These are phyloP conservation scores for Solanum piurae DNA, from an alignment of 257 asterid species.

Conservation along the genomic window DNA sequence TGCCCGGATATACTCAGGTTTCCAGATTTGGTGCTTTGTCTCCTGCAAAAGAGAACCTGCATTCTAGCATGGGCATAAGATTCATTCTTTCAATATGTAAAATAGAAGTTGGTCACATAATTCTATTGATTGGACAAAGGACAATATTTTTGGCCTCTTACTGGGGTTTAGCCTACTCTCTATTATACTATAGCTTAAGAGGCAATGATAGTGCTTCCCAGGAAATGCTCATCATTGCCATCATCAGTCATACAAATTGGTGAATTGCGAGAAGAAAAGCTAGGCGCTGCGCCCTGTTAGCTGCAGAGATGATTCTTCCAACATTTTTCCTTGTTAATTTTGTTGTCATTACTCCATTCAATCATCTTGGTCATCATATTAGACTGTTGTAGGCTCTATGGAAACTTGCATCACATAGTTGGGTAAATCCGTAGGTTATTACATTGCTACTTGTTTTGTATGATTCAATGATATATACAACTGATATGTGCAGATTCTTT, in stretches of 20 bases:
- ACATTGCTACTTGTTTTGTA: conserved; percentile 7
- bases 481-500: conserved; percentile 23
- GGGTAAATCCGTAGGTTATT: conserved; percentile 8
- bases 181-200: conserved; percentile 19
- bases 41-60: conserved; percentile 25
- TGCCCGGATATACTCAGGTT: conserved; percentile 12
- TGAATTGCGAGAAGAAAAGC: conserved; percentile 23
- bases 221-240: neutral
- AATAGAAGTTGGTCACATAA: conserved; percentile 38
- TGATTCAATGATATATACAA: conserved; percentile 7
- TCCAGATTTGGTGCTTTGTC: conserved; percentile 20
- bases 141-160: conserved; percentile 38
- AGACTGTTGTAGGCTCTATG: conserved; percentile 12
- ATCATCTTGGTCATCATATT: conserved; percentile 7
- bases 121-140: conserved; percentile 35
- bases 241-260: conserved; percentile 6
- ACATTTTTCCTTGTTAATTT: conserved; percentile 14
- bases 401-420: conserved; percentile 4
- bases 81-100: conserved; percentile 56
- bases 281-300: conserved; percentile 20
- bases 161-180: conserved; percentile 16
- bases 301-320: conserved; percentile 29
- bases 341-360: conserved; percentile 8
- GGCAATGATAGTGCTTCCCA: conserved; percentile 26
- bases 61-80: conserved; percentile 28